Percentiles rank a stretch among this genome's conserved stretches.
Conservation (phyloP, 108 stramenopile genomes). For the Aurantiochytrium sp. region DNA sequence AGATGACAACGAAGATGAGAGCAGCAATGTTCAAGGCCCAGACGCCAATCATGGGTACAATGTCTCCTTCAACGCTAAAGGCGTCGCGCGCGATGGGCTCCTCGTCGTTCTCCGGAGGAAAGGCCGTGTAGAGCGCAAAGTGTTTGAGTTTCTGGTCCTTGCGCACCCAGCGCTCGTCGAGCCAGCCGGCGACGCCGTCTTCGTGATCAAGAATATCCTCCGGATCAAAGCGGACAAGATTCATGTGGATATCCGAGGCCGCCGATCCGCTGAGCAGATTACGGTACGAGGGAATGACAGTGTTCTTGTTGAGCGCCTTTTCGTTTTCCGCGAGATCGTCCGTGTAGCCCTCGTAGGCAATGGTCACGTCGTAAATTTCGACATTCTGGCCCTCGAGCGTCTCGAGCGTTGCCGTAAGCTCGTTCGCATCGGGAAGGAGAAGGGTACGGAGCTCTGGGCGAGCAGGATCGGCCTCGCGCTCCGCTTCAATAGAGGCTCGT, state of each 20-base stretch:
- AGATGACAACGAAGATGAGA: background rate
- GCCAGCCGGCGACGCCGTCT: background rate
- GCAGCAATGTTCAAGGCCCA: background rate
- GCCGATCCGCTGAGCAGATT: background rate
- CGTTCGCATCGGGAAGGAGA: background rate
- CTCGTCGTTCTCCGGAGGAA: background rate
- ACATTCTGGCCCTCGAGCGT: background rate
- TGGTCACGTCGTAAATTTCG: background rate
- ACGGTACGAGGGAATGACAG: background rate
- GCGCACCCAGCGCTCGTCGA: background rate
- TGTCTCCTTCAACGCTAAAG: background rate
- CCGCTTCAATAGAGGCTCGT: background rate
- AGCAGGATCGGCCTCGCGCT: background rate
- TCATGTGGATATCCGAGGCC: background rate
- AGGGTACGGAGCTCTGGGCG: background rate
- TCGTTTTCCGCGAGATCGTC: background rate
- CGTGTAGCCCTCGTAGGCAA: conserved; percentile 8
- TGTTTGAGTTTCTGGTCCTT: background rate
- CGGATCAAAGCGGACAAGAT: background rate
- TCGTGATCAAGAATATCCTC: background rate
- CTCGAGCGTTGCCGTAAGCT: background rate
- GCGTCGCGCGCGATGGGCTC: background rate
- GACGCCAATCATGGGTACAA: background rate
- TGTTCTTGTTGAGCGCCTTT: background rate
- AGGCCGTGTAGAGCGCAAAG: background rate